Percentiles rank a stretch among this genome's conserved stretches.
These are phyloP conservation scores for Citrus unshiu DNA, from an alignment of 345 rosid species.

Conservation along the genomic window DNA sequence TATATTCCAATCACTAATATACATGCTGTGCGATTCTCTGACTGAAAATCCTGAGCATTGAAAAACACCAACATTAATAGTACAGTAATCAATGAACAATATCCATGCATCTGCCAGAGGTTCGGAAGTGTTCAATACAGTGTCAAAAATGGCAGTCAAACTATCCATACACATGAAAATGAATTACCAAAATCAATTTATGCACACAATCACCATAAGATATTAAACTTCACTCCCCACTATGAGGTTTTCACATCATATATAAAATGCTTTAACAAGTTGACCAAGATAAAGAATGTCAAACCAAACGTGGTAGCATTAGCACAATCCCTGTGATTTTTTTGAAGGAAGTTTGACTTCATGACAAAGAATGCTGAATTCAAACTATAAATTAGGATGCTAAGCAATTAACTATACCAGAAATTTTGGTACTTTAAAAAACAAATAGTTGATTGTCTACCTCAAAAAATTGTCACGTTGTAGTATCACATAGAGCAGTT, in stretches of 20 bases:
- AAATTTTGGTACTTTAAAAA: background rate
- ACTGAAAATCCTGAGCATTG: background rate
- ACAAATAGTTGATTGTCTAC: background rate
- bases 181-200: background rate
- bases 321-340: background rate
- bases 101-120: background rate
- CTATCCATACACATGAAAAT: background rate
- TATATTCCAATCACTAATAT: background rate
- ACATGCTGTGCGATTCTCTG: background rate
- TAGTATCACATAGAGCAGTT: background rate
- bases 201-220: background rate
- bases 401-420: background rate
- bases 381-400: background rate
- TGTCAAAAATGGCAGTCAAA: background rate
- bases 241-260: background rate
- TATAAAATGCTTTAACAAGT: background rate
- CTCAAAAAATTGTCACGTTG: background rate
- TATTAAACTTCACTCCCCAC: background rate
- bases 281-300: background rate
- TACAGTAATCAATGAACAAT: background rate
- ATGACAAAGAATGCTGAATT: background rate
- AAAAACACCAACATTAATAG: background rate
- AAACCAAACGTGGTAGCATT: background rate
- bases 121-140: background rate
- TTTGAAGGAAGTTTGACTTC: background rate